Evolutionary conservation across 352 stramenopile genomes (phyloP).

Genomic region (Saprolegnia diclina): DNA sequence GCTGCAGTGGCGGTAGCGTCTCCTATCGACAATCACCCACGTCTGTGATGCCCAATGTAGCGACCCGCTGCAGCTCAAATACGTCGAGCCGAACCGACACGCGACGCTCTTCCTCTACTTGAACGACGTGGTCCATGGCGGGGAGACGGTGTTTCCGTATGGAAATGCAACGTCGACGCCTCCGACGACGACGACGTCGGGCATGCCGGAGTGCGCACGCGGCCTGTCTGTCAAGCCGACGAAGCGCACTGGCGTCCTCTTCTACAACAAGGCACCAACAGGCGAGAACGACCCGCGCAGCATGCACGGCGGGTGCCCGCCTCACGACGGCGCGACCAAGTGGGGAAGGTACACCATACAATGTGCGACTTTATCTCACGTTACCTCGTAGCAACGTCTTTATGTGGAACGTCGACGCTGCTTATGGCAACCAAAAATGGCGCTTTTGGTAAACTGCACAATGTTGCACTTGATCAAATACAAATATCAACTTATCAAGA

Average conservation of each 20-base stretch:
- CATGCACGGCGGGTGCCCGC: slow-evolving; percentile 28
- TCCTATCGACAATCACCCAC: too few species aligned
- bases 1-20: slow-evolving; percentile 1
- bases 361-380: background rate
- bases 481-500: background rate
- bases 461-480: background rate
- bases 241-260: slow-evolving; percentile 18
- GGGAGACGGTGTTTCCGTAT: slow-evolving; percentile 82
- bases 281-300: slow-evolving; percentile 20
- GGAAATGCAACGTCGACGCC: background rate
- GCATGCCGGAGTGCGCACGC: slow-evolving; percentile 24
- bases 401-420: slow-evolving; percentile 21
- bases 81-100: slow-evolving; percentile 55
- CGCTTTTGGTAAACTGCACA: slow-evolving; percentile 24
- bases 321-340: slow-evolving; percentile 15
- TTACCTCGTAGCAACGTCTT: slow-evolving; percentile 18
- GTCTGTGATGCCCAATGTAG: background rate
- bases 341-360: slow-evolving; percentile 7
- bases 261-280: slow-evolving; percentile 24
- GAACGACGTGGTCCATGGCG: slow-evolving; percentile 64
- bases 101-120: slow-evolving; percentile 88
- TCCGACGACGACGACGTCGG: background rate
- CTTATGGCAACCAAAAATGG: background rate
- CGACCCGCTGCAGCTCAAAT: background rate
- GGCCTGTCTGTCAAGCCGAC: slow-evolving; percentile 18